Evolutionary conservation across 768 basidiomycete species (phyloP).

Genomic region (Dacryopinax primogenitus): DNA sequence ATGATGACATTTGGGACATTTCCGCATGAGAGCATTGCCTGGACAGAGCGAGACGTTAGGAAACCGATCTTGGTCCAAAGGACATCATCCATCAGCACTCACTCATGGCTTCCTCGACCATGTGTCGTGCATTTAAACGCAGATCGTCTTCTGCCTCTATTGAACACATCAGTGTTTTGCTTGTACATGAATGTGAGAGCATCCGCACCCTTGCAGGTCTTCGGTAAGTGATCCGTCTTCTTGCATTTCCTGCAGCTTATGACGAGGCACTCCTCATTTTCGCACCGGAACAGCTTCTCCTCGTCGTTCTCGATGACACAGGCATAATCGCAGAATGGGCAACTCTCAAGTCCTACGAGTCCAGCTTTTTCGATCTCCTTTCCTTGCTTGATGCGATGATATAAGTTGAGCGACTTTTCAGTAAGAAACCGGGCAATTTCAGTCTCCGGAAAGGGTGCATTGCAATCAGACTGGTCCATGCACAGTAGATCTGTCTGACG

Average conservation of each 20-base stretch:
- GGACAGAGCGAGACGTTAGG: not conserved
- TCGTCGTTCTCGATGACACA: constrained; percentile 57
- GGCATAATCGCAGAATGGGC: constrained; percentile 82
- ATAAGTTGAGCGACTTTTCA: constrained; percentile 52
- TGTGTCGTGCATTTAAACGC: constrained; percentile 58
- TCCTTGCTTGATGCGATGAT: constrained; percentile 46
- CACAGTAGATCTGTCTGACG: constrained; percentile 41
- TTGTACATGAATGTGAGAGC: constrained; percentile 8
- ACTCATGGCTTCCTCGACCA: constrained; percentile 92
- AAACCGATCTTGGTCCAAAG: too few species aligned
- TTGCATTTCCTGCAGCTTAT: constrained; percentile 73
- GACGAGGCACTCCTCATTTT: constrained; percentile 46
- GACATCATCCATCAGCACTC: constrained; percentile 20
- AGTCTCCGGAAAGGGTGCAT: constrained; percentile 49
- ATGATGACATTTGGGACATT: constrained; percentile 77
- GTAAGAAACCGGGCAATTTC: constrained; percentile 59
- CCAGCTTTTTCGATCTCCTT: constrained; percentile 70
- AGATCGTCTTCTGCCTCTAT: constrained; percentile 65
- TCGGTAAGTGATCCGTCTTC: constrained; percentile 72
- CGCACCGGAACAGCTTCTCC: constrained; percentile 50
- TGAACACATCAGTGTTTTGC: not conserved
- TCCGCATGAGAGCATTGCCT: constrained; percentile 74
- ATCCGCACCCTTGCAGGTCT: constrained; percentile 54
- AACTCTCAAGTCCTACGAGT: constrained; percentile 71
- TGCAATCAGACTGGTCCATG: constrained; percentile 63